phyloP scores from a whole-genome alignment of 192 early-diverging fungal genomes.

The Gamsiella multidivaricata region DNA sequence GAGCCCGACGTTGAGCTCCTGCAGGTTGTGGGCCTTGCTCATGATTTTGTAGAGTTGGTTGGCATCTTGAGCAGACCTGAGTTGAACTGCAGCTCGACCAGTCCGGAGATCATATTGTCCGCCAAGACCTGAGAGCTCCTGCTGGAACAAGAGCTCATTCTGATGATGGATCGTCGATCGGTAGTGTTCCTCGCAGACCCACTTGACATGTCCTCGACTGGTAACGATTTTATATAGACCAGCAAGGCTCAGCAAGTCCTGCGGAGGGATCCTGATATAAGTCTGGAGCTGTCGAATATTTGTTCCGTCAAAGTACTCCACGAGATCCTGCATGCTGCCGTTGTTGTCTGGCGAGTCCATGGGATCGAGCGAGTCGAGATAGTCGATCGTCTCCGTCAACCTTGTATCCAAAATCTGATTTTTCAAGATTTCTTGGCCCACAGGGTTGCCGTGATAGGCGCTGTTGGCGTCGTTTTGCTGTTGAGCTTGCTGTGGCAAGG shows the following conservation, averaged over 20 bases:
- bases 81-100: conserved; percentile 16
- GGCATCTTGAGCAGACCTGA: conserved; percentile 8
- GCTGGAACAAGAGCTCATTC: conserved; percentile 28
- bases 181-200: conserved; percentile 41
- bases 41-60: conserved; percentile 20
- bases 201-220: conserved; percentile 24
- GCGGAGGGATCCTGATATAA: conserved; percentile 16
- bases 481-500: neutral
- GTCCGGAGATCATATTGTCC: conserved; percentile 27
- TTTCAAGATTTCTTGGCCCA: conserved; percentile 22
- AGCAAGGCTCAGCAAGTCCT: neutral
- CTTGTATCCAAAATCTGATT: conserved; percentile 30
- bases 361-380: conserved; percentile 28
- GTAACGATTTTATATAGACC: conserved; percentile 28
- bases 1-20: conserved; percentile 23
- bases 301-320: conserved; percentile 19
- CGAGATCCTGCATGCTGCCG: neutral
- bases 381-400: conserved; percentile 23
- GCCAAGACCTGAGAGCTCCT: conserved; percentile 2
- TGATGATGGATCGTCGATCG: conserved; percentile 15
- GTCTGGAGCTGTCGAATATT: conserved; percentile 29
- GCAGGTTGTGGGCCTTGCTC: conserved; percentile 14
- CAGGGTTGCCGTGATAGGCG: neutral
- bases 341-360: neutral
- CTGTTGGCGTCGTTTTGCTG: conserved; percentile 17